Percentiles rank a stretch among this genome's conserved stretches.
phyloP scores from a whole-genome alignment of 345 rosid genomes.

The Punica granatum region DNA sequence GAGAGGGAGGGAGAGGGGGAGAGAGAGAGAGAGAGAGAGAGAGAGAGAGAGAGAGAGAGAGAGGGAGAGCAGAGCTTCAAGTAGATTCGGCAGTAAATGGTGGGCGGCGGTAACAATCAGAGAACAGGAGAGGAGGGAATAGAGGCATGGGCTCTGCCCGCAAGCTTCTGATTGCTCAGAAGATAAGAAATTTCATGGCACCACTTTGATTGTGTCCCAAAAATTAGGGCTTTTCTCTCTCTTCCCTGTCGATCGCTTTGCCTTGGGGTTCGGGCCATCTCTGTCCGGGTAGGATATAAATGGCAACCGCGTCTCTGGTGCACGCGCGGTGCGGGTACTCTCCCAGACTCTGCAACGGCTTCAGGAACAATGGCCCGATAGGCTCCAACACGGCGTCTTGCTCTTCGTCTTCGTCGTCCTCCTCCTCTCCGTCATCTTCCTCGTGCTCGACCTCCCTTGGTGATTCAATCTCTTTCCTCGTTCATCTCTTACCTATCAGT shows the following conservation, averaged over 20 bases:
- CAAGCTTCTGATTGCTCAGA: background rate
- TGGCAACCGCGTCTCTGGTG: conserved; percentile 38
- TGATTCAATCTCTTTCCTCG: conserved; percentile 16
- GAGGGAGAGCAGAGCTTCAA: background rate
- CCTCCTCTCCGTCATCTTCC: conserved; percentile 36
- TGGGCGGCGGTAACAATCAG: background rate
- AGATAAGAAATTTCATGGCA: background rate
- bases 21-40: no score
- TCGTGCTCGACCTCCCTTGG: conserved; percentile 35
- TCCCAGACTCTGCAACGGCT: conserved; percentile 15
- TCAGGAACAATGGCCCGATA: conserved; percentile 16
- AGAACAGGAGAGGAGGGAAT: background rate
- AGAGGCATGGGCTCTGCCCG: background rate
- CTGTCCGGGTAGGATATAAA: conserved; percentile 4
- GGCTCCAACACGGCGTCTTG: conserved; percentile 26
- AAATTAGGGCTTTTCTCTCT: background rate
- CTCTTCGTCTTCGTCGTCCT: conserved; percentile 28
- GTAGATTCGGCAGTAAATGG: background rate
- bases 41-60: no score
- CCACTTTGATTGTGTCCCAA: background rate
- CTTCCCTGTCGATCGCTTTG: conserved; percentile 2
- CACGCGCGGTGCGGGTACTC: conserved; percentile 38
- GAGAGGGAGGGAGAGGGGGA: no score
- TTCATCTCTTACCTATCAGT: background rate
- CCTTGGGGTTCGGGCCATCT: conserved; percentile 9